Conservation (phyloP, 2,329 filamentous ascomycete species). For the Leptographium flavum region DNA sequence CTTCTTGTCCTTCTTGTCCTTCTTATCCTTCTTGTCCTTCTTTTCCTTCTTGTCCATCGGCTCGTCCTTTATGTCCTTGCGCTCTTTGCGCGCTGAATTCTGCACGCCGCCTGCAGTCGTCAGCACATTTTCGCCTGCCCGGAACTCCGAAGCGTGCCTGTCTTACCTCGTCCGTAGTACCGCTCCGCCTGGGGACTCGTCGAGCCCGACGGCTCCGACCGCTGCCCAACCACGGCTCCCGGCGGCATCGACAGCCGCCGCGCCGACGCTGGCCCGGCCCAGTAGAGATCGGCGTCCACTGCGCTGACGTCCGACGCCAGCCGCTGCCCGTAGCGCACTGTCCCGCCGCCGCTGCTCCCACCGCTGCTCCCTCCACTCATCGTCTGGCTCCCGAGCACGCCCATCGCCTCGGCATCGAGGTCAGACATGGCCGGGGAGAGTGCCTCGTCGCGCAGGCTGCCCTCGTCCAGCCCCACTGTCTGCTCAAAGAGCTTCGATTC, state of each 20-base stretch:
- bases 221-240: constrained; percentile 1
- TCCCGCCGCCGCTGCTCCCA: neutral
- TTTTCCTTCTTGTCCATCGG: constrained; percentile 29
- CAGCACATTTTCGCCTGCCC: constrained; percentile 3
- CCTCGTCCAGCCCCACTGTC: constrained; percentile 2
- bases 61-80: constrained; percentile 34
- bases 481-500: constrained; percentile 20
- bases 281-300: constrained; percentile 19
- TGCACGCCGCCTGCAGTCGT: constrained; percentile 31
- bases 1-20: constrained; percentile 30
- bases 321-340: constrained; percentile 17
- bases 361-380: constrained; percentile 17
- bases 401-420: constrained; percentile 22
- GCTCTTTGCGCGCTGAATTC: constrained; percentile 32
- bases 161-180: constrained; percentile 35
- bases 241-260: constrained; percentile 9
- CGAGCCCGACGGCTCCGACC: constrained; percentile 17
- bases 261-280: constrained; percentile 19
- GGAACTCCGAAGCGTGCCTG: constrained; percentile 13
- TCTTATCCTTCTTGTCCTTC: constrained; percentile 28
- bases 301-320: constrained; percentile 29
- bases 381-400: constrained; percentile 22
- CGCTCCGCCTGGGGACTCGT: constrained; percentile 23
- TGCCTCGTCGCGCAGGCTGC: constrained; percentile 4
- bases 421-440: constrained; percentile 10